Base-by-base conservation (phyloP, 441 rosid species). In the Pelargonium australe region DNA sequence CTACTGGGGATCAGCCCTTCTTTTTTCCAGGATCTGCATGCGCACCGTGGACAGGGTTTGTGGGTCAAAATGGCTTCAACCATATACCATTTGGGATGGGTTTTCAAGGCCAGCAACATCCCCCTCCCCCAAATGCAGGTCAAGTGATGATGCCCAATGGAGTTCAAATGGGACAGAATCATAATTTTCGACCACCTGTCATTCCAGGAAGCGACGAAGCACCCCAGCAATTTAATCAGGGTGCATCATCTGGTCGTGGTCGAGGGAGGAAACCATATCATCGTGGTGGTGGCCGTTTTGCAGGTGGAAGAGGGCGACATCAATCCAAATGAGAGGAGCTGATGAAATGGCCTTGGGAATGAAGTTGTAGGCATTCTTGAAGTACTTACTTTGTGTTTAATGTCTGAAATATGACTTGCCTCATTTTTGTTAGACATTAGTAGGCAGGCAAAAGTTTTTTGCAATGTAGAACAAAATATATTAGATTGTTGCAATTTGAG, bases 41-140 rank as follows among this genome's bases (percentile, higher is more conserved):
- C 63, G 73, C 75, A 16, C 78, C 88, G 23, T 86, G 93, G 90
- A 68, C 76, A 51, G 84, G 85, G 40, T 71, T 76, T 63, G 49
- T 69, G 55, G 86, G 81, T 81, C 92, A 85, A 73, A 88, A 81
- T 80, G 73, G 67, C 67, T 72, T 81, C 71, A 91, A 80, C 82
- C 92, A 71, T 63, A 68, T 68, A 12, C 28, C 70, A 4, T 80
- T 79, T 41, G 96, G 86, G 75, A 70, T 77, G 77, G 82, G 80
- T 45, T 63, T 80, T 41, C 79, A 75, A 34, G 76, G 66, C 72
- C 94, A 79, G 70, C 78, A 83, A 37, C 53, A 65, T 65, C 76
- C 44, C 11, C 78, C 79, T 34, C 68, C 79, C 0, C 12, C 71
- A 71, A 68, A 70, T 78, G 75, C 72, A 7, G 78, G 72, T 68